Conservation (phyloP, 805 yeast species). For the Wickerhamiella alocasiicola region DNA sequence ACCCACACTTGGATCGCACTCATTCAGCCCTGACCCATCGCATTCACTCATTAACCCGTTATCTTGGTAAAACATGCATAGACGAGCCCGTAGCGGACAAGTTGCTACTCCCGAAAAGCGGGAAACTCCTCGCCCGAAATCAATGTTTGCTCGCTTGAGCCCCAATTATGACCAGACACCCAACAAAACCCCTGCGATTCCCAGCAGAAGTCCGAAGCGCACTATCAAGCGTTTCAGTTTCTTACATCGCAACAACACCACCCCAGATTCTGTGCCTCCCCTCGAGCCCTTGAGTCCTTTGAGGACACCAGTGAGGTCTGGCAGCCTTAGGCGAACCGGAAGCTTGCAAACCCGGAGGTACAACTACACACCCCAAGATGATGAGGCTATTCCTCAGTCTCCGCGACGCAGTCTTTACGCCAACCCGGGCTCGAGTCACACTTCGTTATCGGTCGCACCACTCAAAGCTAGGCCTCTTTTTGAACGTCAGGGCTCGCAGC, state of each 20-base stretch:
- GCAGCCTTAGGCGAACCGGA: constrained; percentile 4
- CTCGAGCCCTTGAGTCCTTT: not conserved
- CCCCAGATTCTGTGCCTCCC: not conserved
- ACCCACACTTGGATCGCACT: too few relatives aligned
- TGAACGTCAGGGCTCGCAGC: not conserved
- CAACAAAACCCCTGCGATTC: constrained; percentile 3
- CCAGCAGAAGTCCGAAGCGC: constrained; percentile 3
- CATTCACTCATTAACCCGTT: too few relatives aligned
- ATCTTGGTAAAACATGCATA: too few relatives aligned
- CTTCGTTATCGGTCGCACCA: not conserved
- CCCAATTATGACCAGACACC: not conserved
- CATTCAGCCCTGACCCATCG: too few relatives aligned
- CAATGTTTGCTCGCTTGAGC: constrained; percentile 2
- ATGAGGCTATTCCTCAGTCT: not conserved
- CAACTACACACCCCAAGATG: not conserved
- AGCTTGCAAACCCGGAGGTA: constrained; percentile 6
- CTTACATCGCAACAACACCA: not conserved
- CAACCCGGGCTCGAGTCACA: not conserved
- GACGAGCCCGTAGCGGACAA: constrained; percentile 4
- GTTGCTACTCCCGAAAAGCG: not conserved
- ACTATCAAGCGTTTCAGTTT: not conserved
- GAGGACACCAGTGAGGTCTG: constrained; percentile 1
- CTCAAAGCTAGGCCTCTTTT: not conserved
- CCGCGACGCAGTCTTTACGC: constrained; percentile 5
- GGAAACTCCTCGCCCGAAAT: constrained; percentile 1